Base-by-base conservation (phyloP, 2,329 filamentous ascomycete genomes). In the Sclerotinia borealis region DNA sequence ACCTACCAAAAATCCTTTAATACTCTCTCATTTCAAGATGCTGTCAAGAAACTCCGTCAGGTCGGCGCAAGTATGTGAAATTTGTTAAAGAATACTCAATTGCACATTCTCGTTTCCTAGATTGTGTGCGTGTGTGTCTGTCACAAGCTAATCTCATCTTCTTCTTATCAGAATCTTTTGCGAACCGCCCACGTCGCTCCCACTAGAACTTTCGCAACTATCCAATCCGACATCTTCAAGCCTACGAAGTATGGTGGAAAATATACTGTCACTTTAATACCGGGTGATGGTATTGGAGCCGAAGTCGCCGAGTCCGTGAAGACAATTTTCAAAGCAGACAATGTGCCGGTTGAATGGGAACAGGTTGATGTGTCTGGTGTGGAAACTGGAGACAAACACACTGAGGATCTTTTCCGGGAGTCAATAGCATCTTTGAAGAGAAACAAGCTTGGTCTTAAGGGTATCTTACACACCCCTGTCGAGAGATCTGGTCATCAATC, bases 271-370 rank as follows among this genome's bases (percentile, higher is more conserved):
- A 97, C 93, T 69, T 85, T 99, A 75, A 98, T 99, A 77, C 95
- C 95, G 78, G 95, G 93, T 86, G 95, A 99, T 75, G 95, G 95
- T 83, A 96, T 99, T 77, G 95, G 95, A 79, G 91, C 92, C 78
- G 95, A 99, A 82, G 93, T 98, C 67, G 92, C 93, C 74, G 93
- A 98, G 81, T 95, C 92, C 68, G 93, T 99, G 78, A 96, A 97
- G 88, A 96, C 93, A 72, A 90, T 99, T 79, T 98, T 98, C 89
- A 98, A 97, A 87, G 93, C 93, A 77, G 93, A 98, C 83, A 98
- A 96, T 77, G 93, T 97, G 61, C 95, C 95, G 75, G 88, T 99
- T 74, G 92, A 97, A 80, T 98, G 95, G 93, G 95, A 99, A 80
- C 93, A 98, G 83, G 85, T 99, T 73, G 93, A 97, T 77, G 93